Percentiles rank a stretch among this genome's conserved stretches.
Evolutionary conservation across 2,329 filamentous ascomycete species (phyloP).

Genomic region (Ceratocystis variospora): DNA sequence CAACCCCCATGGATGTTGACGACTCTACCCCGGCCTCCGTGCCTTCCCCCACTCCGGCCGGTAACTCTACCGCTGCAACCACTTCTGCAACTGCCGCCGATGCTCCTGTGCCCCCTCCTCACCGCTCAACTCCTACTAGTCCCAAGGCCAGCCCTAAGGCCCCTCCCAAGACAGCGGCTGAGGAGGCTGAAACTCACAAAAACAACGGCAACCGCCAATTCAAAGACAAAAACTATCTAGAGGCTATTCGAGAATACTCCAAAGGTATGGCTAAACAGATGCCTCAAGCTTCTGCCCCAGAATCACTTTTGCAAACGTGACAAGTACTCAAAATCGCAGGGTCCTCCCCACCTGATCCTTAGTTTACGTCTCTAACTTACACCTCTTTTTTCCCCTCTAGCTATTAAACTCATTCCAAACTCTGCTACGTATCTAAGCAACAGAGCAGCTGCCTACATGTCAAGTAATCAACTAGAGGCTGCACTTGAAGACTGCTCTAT

Average conservation of each 20-base stretch:
- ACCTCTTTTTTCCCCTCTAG: conserved; percentile 34
- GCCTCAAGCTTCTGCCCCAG: background rate
- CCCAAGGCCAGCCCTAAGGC: conserved; percentile 48
- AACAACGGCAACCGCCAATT: conserved; percentile 90
- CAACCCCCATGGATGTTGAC: conserved; percentile 66
- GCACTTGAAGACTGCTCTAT: conserved; percentile 78
- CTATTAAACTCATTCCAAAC: conserved; percentile 72
- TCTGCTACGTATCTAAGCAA: conserved; percentile 89
- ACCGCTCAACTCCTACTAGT: conserved; percentile 40
- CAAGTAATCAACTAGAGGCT: conserved; percentile 60
- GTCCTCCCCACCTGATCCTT: no score
- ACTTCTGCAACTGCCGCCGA: conserved; percentile 27
- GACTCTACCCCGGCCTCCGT: conserved; percentile 43
- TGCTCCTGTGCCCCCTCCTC: conserved; percentile 54
- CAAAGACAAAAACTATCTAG: conserved; percentile 80
- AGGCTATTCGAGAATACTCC: conserved; percentile 83
- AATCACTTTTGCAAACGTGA: background rate
- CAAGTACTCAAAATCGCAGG: background rate
- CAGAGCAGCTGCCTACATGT: conserved; percentile 87
- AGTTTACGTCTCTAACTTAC: background rate
- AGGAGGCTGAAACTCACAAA: conserved; percentile 87
- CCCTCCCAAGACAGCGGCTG: conserved; percentile 40
- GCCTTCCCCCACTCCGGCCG: conserved; percentile 26
- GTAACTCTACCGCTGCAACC: conserved; percentile 21
- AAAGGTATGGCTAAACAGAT: conserved; percentile 50